These are phyloP conservation scores for Eucalyptus paniculata DNA, from an alignment of 345 rosid species.

Conservation along the genomic window DNA sequence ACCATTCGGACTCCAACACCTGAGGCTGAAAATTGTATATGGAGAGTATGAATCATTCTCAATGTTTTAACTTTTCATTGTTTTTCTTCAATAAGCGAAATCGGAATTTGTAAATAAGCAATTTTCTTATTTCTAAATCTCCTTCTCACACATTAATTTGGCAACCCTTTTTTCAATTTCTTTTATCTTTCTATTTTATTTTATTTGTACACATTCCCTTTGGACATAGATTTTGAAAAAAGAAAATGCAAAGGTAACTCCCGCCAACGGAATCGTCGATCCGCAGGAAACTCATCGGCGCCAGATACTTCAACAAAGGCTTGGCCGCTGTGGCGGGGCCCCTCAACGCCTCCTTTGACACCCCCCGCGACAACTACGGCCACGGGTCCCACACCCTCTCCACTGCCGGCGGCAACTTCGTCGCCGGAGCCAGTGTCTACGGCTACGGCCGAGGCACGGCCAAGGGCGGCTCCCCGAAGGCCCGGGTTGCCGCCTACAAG, in stretches of 20 bases:
- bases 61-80: neutral
- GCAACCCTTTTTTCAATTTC: neutral
- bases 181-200: neutral
- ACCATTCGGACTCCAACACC: neutral
- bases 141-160: neutral
- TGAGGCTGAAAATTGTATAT: too few relatives aligned
- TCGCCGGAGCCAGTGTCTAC: conserved; percentile 29
- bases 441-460: conserved; percentile 59
- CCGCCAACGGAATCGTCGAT: neutral
- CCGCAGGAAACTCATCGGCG: conserved; percentile 68
- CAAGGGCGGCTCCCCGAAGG: conserved; percentile 84
- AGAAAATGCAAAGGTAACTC: neutral
- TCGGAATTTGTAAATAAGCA: neutral
- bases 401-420: conserved; percentile 67
- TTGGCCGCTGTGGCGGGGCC: conserved; percentile 23
- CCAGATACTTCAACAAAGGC: conserved; percentile 42
- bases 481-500: conserved; percentile 83
- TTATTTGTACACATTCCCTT: neutral
- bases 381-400: conserved; percentile 92
- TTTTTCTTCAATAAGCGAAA: neutral
- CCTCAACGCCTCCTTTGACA: conserved; percentile 28
- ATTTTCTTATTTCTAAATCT: neutral
- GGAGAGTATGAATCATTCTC: neutral
- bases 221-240: neutral
- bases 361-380: conserved; percentile 69